These are phyloP conservation scores for Aciculosporium take DNA, from an alignment of 2,329 filamentous ascomycete species.

Conservation along the genomic window DNA sequence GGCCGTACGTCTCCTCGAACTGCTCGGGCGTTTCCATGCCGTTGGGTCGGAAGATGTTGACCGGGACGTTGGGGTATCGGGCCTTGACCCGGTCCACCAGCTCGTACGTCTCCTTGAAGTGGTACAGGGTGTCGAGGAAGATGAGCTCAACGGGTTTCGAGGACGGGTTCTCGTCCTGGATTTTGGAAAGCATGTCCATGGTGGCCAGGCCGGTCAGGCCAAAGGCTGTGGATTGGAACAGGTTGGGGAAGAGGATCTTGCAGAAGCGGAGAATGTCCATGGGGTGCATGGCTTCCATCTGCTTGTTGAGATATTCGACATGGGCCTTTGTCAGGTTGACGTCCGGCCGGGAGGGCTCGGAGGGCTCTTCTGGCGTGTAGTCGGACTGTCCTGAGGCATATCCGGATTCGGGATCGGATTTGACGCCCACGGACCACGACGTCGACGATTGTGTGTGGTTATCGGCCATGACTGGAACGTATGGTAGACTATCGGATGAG, in stretches of 20 bases:
- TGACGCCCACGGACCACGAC: slow-evolving; percentile 25
- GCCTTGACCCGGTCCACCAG: slow-evolving; percentile 60
- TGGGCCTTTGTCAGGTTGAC: slow-evolving; percentile 80
- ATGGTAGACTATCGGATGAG: too few species aligned
- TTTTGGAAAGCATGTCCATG: slow-evolving; percentile 72
- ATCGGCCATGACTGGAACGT: slow-evolving; percentile 16
- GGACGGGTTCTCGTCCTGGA: slow-evolving; percentile 48
- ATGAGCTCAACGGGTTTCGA: slow-evolving; percentile 50
- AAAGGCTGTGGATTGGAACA: slow-evolving; percentile 79
- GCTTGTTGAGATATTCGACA: slow-evolving; percentile 77
- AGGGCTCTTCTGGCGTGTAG: slow-evolving; percentile 21
- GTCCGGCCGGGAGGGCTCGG: slow-evolving; percentile 42
- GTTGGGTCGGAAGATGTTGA: slow-evolving; percentile 84
- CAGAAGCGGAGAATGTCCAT: slow-evolving; percentile 88
- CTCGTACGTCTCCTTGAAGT: slow-evolving; percentile 63
- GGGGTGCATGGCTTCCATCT: slow-evolving; percentile 76
- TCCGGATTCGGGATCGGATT: slow-evolving; percentile 57
- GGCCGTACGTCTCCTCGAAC: slow-evolving; percentile 71
- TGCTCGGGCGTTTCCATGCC: slow-evolving; percentile 58
- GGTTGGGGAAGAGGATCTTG: slow-evolving; percentile 75
- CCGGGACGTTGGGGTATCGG: slow-evolving; percentile 61
- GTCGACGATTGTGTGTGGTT: slow-evolving; percentile 25
- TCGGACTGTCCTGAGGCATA: slow-evolving; percentile 50
- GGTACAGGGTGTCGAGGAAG: slow-evolving; percentile 74
- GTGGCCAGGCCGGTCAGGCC: slow-evolving; percentile 69